phyloP scores from a whole-genome alignment of 345 rosid species.

The rapeseed (Brassica napus) region Da-Ae NC_063442.1:13518001-13518500 shows the following conservation, averaged over 20 bases:
- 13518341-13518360: too few relatives aligned
- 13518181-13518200: not conserved
- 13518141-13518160: not conserved
- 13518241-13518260: not conserved
- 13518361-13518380: too few relatives aligned
- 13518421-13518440: too few relatives aligned
- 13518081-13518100: not conserved
- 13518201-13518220: not conserved
- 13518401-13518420: too few relatives aligned
- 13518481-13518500: too few relatives aligned
- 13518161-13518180: not conserved
- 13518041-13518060: not conserved
- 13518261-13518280: not conserved
- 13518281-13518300: not conserved
- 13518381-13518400: too few relatives aligned
- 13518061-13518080: not conserved
- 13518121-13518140: not conserved
- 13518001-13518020: not conserved
- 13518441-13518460: too few relatives aligned
- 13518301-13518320: too few relatives aligned
- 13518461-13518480: too few relatives aligned
- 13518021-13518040: not conserved
- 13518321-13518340: too few relatives aligned
- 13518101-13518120: not conserved
- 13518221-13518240: too few relatives aligned